A percentile compares a stretch with the other conserved stretches of the same genome.
These are phyloP conservation scores for Turnera subulata DNA, from an alignment of 345 rosid genomes.

Conservation along the genomic window DNA sequence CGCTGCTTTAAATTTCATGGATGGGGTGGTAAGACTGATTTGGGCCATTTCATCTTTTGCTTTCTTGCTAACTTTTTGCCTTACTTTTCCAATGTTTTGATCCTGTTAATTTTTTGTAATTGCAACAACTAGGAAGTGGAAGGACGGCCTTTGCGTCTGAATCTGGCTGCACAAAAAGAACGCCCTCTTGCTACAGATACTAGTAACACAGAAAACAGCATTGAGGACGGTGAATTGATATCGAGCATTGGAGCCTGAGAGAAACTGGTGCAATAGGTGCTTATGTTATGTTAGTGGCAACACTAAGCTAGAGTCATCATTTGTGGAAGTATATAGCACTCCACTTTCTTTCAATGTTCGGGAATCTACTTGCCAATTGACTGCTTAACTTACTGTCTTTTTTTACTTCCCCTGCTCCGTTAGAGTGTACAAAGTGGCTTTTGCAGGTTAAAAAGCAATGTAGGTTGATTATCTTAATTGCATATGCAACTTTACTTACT, in stretches of 20 bases:
- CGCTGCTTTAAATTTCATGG: conserved; percentile 57
- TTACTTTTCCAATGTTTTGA: conserved; percentile 2
- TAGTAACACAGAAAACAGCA: conserved; percentile 22
- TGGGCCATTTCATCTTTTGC: too few relatives aligned
- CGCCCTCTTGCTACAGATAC: conserved; percentile 21
- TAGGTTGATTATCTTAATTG: too few relatives aligned
- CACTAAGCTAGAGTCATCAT: too few relatives aligned
- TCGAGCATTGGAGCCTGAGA: conserved; percentile 44
- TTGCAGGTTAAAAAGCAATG: too few relatives aligned
- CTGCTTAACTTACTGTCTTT: too few relatives aligned
- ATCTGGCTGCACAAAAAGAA: conserved; percentile 56
- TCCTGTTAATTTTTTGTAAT: not conserved
- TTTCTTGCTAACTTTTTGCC: conserved; percentile 1
- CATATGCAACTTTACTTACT: too few relatives aligned
- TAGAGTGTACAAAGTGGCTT: too few relatives aligned
- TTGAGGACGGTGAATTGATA: conserved; percentile 46
- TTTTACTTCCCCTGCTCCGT: too few relatives aligned
- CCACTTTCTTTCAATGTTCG: too few relatives aligned
- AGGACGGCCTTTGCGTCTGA: conserved; percentile 79
- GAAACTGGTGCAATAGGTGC: not conserved
- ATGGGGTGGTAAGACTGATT: conserved; percentile 64
- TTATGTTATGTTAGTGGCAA: too few relatives aligned
- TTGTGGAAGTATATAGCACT: too few relatives aligned
- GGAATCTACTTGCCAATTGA: too few relatives aligned
- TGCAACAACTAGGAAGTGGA: conserved; percentile 65